These are phyloP conservation scores for Gastrodia elata DNA, from an alignment of 106 monocot species.

Conservation along the genomic window DNA sequence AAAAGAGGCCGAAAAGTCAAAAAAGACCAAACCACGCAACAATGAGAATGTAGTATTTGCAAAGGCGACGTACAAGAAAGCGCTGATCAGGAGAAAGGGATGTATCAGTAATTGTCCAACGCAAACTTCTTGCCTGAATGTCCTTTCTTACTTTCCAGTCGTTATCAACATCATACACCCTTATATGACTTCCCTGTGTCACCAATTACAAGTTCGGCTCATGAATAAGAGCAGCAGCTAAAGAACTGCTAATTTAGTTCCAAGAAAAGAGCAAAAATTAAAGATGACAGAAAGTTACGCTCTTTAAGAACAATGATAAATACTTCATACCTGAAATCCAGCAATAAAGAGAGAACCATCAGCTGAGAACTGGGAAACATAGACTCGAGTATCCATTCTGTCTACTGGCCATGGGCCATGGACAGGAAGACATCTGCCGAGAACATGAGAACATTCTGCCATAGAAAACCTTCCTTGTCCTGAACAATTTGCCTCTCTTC, in stretches of 20 bases:
- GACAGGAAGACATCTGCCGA: constrained; percentile 61
- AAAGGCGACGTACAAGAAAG: constrained; percentile 46
- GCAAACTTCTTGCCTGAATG: constrained; percentile 64
- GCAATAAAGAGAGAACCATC: constrained; percentile 85
- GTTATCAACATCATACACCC: constrained; percentile 71
- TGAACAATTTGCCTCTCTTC: constrained; percentile 59
- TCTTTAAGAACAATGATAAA: background rate
- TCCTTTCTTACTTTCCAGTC: constrained; percentile 75
- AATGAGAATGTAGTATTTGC: background rate
- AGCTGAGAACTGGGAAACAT: constrained; percentile 83
- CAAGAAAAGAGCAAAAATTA: background rate
- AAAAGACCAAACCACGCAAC: background rate
- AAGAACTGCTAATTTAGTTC: background rate
- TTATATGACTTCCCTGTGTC: constrained; percentile 49
- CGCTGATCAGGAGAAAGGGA: constrained; percentile 73
- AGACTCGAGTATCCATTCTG: constrained; percentile 60
- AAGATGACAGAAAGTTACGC: background rate
- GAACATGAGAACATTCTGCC: constrained; percentile 60
- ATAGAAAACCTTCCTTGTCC: constrained; percentile 56
- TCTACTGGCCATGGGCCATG: constrained; percentile 73
- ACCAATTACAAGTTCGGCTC: background rate
- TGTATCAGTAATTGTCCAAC: constrained; percentile 89
- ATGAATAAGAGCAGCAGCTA: constrained; percentile 1
- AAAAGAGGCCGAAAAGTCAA: background rate
- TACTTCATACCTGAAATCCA: constrained; percentile 65